These are phyloP conservation scores for Kwoniella sp. DNA, from an alignment of 768 basidiomycete genomes.

Conservation along the genomic window DNA sequence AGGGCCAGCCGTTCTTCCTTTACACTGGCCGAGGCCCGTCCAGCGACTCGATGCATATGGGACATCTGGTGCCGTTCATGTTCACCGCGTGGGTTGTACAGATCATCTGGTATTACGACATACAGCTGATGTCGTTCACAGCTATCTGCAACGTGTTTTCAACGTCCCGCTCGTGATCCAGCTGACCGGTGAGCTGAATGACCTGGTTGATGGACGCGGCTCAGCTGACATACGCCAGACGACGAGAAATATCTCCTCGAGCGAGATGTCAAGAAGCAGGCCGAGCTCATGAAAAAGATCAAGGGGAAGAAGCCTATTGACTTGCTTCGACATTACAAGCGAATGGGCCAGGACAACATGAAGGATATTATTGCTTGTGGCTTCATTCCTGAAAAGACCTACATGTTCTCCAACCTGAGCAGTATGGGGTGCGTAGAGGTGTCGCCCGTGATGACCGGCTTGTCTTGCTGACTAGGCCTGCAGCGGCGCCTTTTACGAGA, in stretches of 20 bases:
- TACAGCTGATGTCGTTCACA: slow-evolving; percentile 44
- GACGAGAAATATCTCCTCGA: slow-evolving; percentile 99
- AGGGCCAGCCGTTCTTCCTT: slow-evolving; percentile 93
- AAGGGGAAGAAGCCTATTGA: slow-evolving; percentile 41
- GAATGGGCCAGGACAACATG: slow-evolving; percentile 80
- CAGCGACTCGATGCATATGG: slow-evolving; percentile 94
- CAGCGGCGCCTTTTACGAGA: slow-evolving; percentile 86
- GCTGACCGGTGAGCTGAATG: slow-evolving; percentile 69
- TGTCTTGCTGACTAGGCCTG: neutral
- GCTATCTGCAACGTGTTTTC: slow-evolving; percentile 96
- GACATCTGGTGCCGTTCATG: slow-evolving; percentile 93
- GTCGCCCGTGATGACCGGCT: neutral
- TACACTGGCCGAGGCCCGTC: slow-evolving; percentile 97
- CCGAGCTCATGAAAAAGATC: slow-evolving; percentile 39
- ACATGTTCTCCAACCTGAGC: slow-evolving; percentile 90
- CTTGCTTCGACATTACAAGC: slow-evolving; percentile 72
- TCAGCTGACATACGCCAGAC: too few species aligned
- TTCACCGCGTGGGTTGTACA: slow-evolving; percentile 91
- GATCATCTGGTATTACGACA: neutral
- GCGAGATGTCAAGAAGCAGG: slow-evolving; percentile 56
- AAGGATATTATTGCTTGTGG: slow-evolving; percentile 95
- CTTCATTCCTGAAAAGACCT: slow-evolving; percentile 84
- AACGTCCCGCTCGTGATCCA: slow-evolving; percentile 91
- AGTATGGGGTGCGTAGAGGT: slow-evolving; percentile 59
- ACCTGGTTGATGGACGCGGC: too few species aligned